Evolutionary conservation across 148 eudicot species (phyloP).

Genomic region (Amaranthus palmeri): DNA sequence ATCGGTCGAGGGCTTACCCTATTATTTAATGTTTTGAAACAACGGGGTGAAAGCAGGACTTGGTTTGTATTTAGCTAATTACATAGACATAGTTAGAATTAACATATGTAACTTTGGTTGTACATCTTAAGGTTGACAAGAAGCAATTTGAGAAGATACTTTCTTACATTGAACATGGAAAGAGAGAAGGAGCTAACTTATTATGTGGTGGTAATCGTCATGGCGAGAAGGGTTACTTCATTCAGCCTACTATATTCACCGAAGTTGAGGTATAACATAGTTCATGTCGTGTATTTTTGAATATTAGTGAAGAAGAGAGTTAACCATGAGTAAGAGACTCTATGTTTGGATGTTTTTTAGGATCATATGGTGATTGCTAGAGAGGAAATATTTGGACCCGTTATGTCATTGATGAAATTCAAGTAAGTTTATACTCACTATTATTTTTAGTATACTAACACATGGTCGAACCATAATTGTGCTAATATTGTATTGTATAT

Average conservation of each 20-base stretch:
- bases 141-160: slow-evolving; percentile 59
- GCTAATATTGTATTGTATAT: not conserved
- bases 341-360: slow-evolving; percentile 22
- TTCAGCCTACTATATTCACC: slow-evolving; percentile 69
- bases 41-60: too few species aligned
- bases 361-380: slow-evolving; percentile 73
- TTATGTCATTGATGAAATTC: slow-evolving; percentile 74
- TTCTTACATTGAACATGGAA: slow-evolving; percentile 64
- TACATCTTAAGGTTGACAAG: slow-evolving; percentile 50
- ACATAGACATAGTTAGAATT: too few species aligned
- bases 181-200: slow-evolving; percentile 73
- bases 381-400: slow-evolving; percentile 95
- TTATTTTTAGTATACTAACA: not conserved
- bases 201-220: slow-evolving; percentile 64
- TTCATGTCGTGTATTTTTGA: too few species aligned
- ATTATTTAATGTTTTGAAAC: too few species aligned
- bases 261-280: slow-evolving; percentile 53
- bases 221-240: slow-evolving; percentile 62
- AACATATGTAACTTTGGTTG: not conserved
- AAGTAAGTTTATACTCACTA: slow-evolving; percentile 37
- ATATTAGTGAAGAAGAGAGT: too few species aligned
- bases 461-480: too few species aligned
- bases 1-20: too few species aligned
- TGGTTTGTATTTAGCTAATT: too few species aligned
- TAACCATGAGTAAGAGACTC: not conserved